Percentiles rank a stretch among this genome's conserved stretches.
These are phyloP conservation scores for Neofusicoccum kwambonambiense DNA, from an alignment of 2,329 filamentous ascomycete species.

Conservation along the genomic window DNA sequence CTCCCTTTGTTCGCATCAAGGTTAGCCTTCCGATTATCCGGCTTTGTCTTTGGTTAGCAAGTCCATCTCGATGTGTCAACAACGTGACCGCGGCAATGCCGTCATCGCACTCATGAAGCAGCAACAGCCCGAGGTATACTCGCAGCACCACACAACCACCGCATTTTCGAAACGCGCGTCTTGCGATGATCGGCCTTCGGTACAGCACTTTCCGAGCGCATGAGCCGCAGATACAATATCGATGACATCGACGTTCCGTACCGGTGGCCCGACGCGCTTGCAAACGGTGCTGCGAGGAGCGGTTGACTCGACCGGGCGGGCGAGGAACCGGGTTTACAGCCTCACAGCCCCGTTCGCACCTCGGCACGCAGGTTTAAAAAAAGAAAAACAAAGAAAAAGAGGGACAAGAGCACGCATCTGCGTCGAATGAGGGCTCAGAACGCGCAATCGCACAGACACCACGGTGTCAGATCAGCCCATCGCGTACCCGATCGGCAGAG, in stretches of 20 bases:
- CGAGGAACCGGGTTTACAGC: neutral
- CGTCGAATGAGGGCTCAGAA: neutral
- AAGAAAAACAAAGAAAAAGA: neutral
- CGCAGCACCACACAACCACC: too few relatives aligned
- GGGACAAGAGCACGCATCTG: neutral
- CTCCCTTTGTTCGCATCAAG: neutral
- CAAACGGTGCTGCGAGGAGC: neutral
- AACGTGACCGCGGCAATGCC: neutral
- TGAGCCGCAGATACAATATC: neutral
- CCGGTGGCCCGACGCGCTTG: neutral
- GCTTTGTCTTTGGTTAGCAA: neutral
- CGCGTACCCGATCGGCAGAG: neutral
- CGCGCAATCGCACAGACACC: neutral
- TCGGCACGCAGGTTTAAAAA: neutral
- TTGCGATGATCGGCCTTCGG: too few relatives aligned
- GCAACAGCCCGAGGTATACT: too few relatives aligned
- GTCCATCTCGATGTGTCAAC: neutral
- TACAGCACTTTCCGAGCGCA: too few relatives aligned
- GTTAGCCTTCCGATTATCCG: neutral
- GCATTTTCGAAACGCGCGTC: too few relatives aligned
- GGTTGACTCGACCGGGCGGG: neutral
- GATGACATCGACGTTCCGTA: neutral
- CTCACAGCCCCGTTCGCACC: neutral
- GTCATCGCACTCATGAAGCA: too few relatives aligned
- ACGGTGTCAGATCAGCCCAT: neutral